phyloP scores from a whole-genome alignment of 164 flowering plant genomes.

The Kalanchoe fedtschenkoi region DNA sequence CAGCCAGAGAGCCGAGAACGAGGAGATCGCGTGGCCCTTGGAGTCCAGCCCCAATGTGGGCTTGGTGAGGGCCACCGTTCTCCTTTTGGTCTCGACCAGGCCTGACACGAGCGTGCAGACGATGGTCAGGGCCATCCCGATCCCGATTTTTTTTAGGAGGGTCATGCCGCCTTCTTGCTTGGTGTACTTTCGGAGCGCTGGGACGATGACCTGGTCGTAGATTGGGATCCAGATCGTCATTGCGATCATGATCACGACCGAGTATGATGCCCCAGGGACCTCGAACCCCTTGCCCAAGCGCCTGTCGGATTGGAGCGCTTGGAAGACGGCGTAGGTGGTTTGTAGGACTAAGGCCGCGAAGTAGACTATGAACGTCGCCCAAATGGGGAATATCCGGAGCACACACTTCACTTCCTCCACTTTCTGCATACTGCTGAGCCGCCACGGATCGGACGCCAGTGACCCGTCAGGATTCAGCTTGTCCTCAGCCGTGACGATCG shows the following conservation, averaged over 20 bases:
- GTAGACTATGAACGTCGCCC: slow-evolving; percentile 18
- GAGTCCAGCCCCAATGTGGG: slow-evolving; percentile 21
- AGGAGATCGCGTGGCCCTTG: slow-evolving; percentile 28
- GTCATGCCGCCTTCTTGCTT: slow-evolving; percentile 39
- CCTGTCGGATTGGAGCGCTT: slow-evolving; percentile 44
- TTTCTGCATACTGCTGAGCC: slow-evolving; percentile 42
- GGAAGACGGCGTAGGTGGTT: slow-evolving; percentile 39
- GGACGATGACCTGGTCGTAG: slow-evolving; percentile 38
- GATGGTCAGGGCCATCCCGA: slow-evolving; percentile 28
- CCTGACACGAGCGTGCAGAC: slow-evolving; percentile 24
- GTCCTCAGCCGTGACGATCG: slow-evolving; percentile 9
- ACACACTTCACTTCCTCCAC: slow-evolving; percentile 48
- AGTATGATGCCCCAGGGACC: slow-evolving; percentile 44
- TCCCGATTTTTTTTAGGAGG: slow-evolving; percentile 40
- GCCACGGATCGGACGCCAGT: slow-evolving; percentile 30
- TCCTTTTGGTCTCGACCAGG: slow-evolving; percentile 27
- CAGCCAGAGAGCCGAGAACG: slow-evolving; percentile 40
- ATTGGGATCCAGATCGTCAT: slow-evolving; percentile 36
- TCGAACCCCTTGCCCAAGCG: slow-evolving; percentile 25
- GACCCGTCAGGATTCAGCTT: slow-evolving; percentile 23
- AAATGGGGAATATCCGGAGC: slow-evolving; percentile 33
- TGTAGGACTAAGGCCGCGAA: slow-evolving; percentile 18
- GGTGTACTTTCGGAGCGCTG: slow-evolving; percentile 21
- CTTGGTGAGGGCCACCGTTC: slow-evolving; percentile 18
- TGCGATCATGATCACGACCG: slow-evolving; percentile 30